Conservation (phyloP, 345 rosid species). For the Bretschneidera sinensis region DNA sequence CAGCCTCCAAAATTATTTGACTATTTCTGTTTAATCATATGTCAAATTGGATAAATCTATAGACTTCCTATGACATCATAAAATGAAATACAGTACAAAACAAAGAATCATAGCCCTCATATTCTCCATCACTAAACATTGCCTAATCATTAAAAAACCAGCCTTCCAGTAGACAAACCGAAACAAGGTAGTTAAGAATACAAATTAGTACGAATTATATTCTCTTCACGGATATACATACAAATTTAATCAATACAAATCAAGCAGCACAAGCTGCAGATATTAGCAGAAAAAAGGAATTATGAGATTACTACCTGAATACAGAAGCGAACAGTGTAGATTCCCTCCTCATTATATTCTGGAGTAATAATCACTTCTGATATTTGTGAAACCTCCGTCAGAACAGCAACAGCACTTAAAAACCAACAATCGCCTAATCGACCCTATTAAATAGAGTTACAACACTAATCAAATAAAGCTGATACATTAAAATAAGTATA, state of each 20-base stretch:
- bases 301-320: slow-evolving; percentile 79
- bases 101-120: neutral
- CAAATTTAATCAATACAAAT: slow-evolving; percentile 16
- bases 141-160: no score
- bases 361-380: slow-evolving; percentile 97
- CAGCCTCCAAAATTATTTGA: neutral
- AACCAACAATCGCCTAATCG: slow-evolving; percentile 99
- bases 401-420: slow-evolving; percentile 96
- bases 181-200: no score
- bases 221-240: no score
- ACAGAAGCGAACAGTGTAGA: slow-evolving; percentile 98
- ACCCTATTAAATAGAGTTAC: slow-evolving; percentile 51
- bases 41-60: neutral
- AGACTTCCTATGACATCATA: neutral
- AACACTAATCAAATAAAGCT: slow-evolving; percentile 2
- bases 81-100: no score
- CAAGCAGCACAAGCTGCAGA: slow-evolving; percentile 3
- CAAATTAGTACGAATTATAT: no score
- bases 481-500: slow-evolving; percentile 6
- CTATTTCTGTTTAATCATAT: neutral
- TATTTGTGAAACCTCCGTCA: slow-evolving; percentile 89
- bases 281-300: slow-evolving; percentile 11
- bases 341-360: slow-evolving; percentile 96
- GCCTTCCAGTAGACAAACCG: no score
- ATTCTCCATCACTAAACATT: neutral